Evolutionary conservation across 1,284 basidiomycete genomes (phyloP).

Genomic region (Pyrrhoderma lamaoense): DNA sequence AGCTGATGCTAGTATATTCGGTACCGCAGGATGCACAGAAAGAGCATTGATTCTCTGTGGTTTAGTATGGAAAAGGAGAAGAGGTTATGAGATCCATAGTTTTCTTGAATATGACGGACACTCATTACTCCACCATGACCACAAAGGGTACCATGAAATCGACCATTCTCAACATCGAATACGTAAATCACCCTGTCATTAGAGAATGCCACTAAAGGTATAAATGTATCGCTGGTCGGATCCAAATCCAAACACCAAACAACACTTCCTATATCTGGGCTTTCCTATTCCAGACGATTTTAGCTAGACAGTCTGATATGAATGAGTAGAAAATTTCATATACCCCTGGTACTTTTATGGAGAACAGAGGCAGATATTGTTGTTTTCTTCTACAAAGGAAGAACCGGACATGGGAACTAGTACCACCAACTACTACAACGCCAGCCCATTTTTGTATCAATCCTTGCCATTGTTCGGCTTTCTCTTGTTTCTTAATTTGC

Average conservation of each 20-base stretch:
- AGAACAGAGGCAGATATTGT: constrained; percentile 12
- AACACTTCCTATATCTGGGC: constrained; percentile 4
- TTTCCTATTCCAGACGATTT: neutral
- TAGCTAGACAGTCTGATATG: too few relatives aligned
- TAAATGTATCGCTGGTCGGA: constrained; percentile 10
- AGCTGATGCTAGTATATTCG: constrained; percentile 10
- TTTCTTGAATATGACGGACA: too few relatives aligned
- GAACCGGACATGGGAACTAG: constrained; percentile 8
- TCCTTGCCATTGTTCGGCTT: constrained; percentile 4
- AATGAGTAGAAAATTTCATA: neutral
- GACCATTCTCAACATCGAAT: constrained; percentile 16
- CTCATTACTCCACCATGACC: constrained; percentile 16
- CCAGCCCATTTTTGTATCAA: constrained; percentile 15
- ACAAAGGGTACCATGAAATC: constrained; percentile 13
- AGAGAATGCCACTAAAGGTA: constrained; percentile 12
- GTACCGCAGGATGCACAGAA: constrained; percentile 13
- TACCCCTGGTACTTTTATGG: constrained; percentile 11
- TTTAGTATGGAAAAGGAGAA: neutral
- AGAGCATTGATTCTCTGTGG: constrained; percentile 14
- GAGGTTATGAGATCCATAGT: neutral
- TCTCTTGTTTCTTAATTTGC: constrained; percentile 2
- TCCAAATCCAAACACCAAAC: constrained; percentile 16
- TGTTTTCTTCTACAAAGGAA: constrained; percentile 10
- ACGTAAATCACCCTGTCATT: constrained; percentile 13
- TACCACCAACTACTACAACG: constrained; percentile 14